A percentile compares a stretch with the other conserved stretches of the same genome.
Conservation (phyloP, 371 early-diverging fungal species). For the Actinomucor elegans region DNA sequence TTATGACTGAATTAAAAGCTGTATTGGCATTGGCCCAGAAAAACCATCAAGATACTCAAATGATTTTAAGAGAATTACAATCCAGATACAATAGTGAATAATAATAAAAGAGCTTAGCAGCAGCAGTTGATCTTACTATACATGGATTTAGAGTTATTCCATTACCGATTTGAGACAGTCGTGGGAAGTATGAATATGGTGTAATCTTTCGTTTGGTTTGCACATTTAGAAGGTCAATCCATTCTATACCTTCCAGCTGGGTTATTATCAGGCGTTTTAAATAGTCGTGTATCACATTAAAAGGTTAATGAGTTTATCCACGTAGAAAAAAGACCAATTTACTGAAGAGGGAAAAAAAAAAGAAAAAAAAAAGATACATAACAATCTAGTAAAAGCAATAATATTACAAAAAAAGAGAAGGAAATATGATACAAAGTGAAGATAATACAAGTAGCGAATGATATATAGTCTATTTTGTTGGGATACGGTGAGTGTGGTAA, state of each 20-base stretch:
- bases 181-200: too few species aligned
- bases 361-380: not conserved
- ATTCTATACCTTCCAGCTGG: too few species aligned
- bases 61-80: not conserved
- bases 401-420: not conserved
- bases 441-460: not conserved
- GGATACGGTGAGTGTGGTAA: slow-evolving; percentile 10
- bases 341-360: not conserved
- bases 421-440: slow-evolving; percentile 2
- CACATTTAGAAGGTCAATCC: too few species aligned
- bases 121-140: not conserved
- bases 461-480: slow-evolving; percentile 5
- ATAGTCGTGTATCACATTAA: too few species aligned
- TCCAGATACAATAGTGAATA: not conserved
- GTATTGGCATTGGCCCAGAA: not conserved
- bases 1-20: not conserved
- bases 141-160: slow-evolving; percentile 2
- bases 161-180: too few species aligned
- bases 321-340: not conserved
- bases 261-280: too few species aligned
- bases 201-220: too few species aligned
- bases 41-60: not conserved
- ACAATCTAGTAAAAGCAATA: not conserved
- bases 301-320: not conserved
- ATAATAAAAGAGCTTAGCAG: too few species aligned